Conservation (phyloP, 768 basidiomycete species). For the Coprinellus aureogranulatus region DNA sequence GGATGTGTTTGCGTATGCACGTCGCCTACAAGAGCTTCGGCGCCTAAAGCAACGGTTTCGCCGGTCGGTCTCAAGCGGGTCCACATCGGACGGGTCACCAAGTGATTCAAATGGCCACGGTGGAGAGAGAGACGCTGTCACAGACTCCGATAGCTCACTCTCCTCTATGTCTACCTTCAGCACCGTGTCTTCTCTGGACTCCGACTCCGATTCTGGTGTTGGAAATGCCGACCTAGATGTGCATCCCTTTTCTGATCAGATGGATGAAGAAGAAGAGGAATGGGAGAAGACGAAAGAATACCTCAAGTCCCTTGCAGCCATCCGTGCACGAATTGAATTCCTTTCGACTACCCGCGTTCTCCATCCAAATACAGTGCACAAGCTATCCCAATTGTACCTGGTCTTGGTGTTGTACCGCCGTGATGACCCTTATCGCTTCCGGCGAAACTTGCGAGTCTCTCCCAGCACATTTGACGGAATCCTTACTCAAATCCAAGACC, state of each 20-base stretch:
- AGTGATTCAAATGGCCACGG: too few species aligned
- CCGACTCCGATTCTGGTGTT: not conserved
- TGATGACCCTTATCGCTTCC: not conserved
- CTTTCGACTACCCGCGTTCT: not conserved
- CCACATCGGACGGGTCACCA: not conserved
- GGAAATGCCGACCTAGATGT: not conserved
- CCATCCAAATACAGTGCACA: not conserved
- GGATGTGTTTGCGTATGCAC: not conserved
- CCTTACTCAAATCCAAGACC: not conserved
- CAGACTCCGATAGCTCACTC: not conserved
- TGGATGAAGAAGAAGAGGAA: not conserved
- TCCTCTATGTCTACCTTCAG: not conserved
- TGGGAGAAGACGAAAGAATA: not conserved
- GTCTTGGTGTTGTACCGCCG: not conserved
- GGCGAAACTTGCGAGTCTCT: constrained; percentile 7
- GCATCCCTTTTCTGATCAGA: not conserved
- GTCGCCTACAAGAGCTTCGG: not conserved
- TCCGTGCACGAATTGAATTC: not conserved
- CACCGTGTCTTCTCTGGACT: not conserved
- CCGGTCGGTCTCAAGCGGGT: not conserved
- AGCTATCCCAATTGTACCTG: not conserved
- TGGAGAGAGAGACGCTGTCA: not conserved
- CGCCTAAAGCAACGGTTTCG: not conserved
- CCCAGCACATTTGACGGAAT: constrained; percentile 9
- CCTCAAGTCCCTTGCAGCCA: not conserved